phyloP scores from a whole-genome alignment of 257 asterid species.

The Ocimum tenuiflorum region DNA sequence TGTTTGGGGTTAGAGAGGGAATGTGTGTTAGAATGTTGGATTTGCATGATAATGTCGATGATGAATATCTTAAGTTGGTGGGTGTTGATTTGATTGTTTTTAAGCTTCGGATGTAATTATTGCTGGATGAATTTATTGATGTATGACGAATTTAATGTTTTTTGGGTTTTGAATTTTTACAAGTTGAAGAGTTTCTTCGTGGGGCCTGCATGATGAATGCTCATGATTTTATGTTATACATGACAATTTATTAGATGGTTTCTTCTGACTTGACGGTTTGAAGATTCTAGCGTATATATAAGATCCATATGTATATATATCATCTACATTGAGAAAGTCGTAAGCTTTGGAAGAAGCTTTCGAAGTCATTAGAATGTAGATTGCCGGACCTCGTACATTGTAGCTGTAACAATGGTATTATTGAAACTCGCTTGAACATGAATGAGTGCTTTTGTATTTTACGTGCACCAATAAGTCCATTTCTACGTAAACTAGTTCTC shows the following conservation, averaged over 20 bases:
- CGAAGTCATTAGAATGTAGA: too few relatives aligned
- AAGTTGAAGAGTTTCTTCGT: not conserved
- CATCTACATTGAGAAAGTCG: too few relatives aligned
- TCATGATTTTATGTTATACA: not conserved
- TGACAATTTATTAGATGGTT: not conserved
- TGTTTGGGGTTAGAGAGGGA: constrained; percentile 3
- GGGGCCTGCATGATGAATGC: not conserved
- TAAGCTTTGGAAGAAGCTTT: too few relatives aligned
- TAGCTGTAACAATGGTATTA: too few relatives aligned
- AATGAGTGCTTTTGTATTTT: too few relatives aligned
- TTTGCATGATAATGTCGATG: not conserved
- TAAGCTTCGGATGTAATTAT: not conserved
- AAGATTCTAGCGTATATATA: too few relatives aligned
- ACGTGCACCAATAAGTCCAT: too few relatives aligned
- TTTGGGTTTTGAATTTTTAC: not conserved
- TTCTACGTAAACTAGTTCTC: too few relatives aligned
- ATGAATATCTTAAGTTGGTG: not conserved
- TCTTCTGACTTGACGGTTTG: too few relatives aligned
- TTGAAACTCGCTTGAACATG: too few relatives aligned
- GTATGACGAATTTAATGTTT: not conserved
- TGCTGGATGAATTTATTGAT: not conserved
- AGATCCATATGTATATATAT: too few relatives aligned
- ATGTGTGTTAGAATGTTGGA: not conserved
- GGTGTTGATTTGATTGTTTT: not conserved
- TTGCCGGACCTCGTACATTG: too few relatives aligned